These are phyloP conservation scores for Pyronema domesticum DNA, from an alignment of 495 filamentous ascomycete species.

Conservation along the genomic window DNA sequence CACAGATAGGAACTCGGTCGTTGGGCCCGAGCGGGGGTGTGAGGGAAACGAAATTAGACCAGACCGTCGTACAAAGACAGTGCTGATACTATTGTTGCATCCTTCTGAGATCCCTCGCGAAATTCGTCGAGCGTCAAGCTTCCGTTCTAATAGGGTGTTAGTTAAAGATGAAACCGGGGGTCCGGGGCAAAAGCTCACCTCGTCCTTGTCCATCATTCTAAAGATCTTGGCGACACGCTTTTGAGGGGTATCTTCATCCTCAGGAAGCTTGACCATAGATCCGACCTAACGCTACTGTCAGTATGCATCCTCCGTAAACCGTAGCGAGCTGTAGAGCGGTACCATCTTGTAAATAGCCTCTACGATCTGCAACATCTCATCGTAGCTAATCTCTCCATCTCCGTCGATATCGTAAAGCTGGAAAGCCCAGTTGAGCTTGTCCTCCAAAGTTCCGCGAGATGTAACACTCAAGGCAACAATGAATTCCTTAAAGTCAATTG, in stretches of 20 bases:
- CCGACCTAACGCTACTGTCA: constrained; percentile 49
- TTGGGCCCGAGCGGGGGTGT: too few species aligned
- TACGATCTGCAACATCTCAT: constrained; percentile 96
- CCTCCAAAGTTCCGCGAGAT: constrained; percentile 93
- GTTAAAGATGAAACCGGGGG: constrained; percentile 3
- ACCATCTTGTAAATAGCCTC: constrained; percentile 99
- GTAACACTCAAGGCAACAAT: constrained; percentile 97
- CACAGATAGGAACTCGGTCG: neutral
- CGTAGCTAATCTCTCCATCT: constrained; percentile 95
- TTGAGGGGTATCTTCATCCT: constrained; percentile 96
- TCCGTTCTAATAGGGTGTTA: constrained; percentile 14
- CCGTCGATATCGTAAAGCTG: constrained; percentile 99
- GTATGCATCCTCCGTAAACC: neutral
- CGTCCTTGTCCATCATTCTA: constrained; percentile 99
- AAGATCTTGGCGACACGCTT: constrained; percentile 98
- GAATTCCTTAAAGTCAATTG: constrained; percentile 99
- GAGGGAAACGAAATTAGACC: constrained; percentile 35
- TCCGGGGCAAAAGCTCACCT: constrained; percentile 68
- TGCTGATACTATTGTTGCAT: constrained; percentile 97
- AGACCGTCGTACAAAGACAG: constrained; percentile 90
- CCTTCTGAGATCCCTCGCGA: constrained; percentile 95
- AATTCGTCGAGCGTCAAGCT: constrained; percentile 62
- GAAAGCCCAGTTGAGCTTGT: constrained; percentile 98
- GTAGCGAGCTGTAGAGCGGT: constrained; percentile 6
- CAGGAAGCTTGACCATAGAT: constrained; percentile 95